Conservation (phyloP, 1,284 basidiomycete genomes). For the Irpex sp. region DNA sequence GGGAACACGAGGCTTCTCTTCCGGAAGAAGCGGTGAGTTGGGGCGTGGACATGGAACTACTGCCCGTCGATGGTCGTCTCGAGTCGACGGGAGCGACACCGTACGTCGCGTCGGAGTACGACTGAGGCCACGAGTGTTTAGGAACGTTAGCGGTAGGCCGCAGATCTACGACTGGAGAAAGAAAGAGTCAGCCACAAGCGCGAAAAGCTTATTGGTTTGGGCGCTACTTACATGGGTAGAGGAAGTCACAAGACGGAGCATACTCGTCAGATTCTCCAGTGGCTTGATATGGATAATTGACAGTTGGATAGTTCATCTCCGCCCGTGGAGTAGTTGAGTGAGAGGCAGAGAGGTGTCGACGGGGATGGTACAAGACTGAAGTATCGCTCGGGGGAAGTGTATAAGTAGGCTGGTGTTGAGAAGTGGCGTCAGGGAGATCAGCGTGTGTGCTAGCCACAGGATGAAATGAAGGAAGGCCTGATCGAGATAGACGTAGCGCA, state of each 20-base stretch:
- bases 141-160: neutral
- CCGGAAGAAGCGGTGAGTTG: slow-evolving; percentile 4
- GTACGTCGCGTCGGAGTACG: neutral
- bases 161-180: neutral
- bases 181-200: neutral
- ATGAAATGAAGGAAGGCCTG: neutral
- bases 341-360: neutral
- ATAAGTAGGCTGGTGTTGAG: neutral
- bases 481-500: neutral
- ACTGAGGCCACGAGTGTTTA: neutral
- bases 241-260: slow-evolving; percentile 1
- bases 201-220: neutral
- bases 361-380: neutral
- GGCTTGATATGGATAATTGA: slow-evolving; percentile 9
- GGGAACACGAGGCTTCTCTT: slow-evolving; percentile 9
- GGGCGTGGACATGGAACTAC: slow-evolving; percentile 6
- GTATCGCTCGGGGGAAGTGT: neutral
- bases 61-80: slow-evolving; percentile 4
- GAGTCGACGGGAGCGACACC: neutral
- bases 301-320: slow-evolving; percentile 5
- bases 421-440: neutral
- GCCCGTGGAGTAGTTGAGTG: neutral
- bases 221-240: neutral
- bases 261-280: neutral
- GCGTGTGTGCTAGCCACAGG: neutral